phyloP scores from a whole-genome alignment of 805 yeast genomes.

The Kluyveromyces aestuarii region DNA sequence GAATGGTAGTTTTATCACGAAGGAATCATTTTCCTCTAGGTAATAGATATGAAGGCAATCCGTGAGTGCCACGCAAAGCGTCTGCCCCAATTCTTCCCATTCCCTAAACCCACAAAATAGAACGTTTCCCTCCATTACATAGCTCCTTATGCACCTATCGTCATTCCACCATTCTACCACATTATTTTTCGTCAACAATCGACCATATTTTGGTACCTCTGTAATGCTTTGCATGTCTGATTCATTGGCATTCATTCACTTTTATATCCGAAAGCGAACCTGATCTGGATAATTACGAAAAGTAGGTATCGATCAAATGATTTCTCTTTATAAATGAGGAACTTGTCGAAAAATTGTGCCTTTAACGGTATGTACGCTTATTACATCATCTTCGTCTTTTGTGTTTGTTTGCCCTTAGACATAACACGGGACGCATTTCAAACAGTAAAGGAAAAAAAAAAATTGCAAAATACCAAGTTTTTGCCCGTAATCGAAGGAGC shows the following conservation, averaged over 20 bases:
- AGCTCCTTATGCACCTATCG: conserved; percentile 14
- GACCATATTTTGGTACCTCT: not conserved
- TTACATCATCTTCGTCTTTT: too few relatives aligned
- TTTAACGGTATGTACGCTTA: too few relatives aligned
- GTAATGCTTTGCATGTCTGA: not conserved
- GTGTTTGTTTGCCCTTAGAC: too few relatives aligned
- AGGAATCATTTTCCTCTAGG: conserved; percentile 45
- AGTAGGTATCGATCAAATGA: not conserved
- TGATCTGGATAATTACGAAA: too few relatives aligned
- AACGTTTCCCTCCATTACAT: conserved; percentile 42
- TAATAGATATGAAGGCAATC: conserved; percentile 56
- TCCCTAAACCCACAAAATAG: conserved; percentile 53
- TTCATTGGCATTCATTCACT: not conserved
- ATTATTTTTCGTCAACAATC: conserved; percentile 26
- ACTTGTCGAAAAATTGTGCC: too few relatives aligned
- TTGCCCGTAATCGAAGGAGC: too few relatives aligned
- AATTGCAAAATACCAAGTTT: too few relatives aligned
- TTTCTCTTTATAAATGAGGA: too few relatives aligned
- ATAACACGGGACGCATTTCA: too few relatives aligned
- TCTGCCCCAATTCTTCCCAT: conserved; percentile 31
- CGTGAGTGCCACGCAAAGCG: conserved; percentile 51
- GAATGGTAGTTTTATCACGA: conserved; percentile 63
- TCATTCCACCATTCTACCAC: conserved; percentile 31
- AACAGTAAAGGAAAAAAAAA: too few relatives aligned
- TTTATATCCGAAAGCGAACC: not conserved